Evolutionary conservation across 2,329 filamentous ascomycete species (phyloP), one percentile per base, ranked within the genome.

Genomic region (Exophiala sideris): DNA sequence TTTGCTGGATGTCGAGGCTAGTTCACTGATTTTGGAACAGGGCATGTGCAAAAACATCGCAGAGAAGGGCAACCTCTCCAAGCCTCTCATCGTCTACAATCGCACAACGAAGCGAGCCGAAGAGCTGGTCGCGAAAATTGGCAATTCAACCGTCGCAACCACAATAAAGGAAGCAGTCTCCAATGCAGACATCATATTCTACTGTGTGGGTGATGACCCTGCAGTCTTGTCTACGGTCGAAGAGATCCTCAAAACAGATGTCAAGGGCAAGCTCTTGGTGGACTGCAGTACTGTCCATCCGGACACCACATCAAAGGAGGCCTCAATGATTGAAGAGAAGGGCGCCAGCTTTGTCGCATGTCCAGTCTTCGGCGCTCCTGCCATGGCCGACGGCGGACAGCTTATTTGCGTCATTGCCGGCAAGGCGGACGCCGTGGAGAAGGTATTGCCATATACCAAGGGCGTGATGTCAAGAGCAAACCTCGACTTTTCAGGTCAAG

Each of bases 211-310:
- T 61, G 87, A 94, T 66, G 91, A 96, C 68, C 75, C 80, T 2
- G 87, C 88, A 4, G 83, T 95, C 40, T 79, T 83, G 53, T 73
- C 79, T 3, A 82, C 83, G 16, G 79, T 89, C 56, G 70, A 78
- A 39, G 68, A 77, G 2, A 80, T 86, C 29, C 72, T 89, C 3
- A 64, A 79, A 45, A 66, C 72, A 14, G 73, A 83, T 53, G 72
- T 88, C 14, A 77, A 77, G 24, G 84, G 83, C 57, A 96, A 95
- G 73, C 75, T 94, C 12, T 85, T 96, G 62, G 80, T 95, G 32
- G 91, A 96, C 67, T 91, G 87, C 77, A 94, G 89, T 3, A 96
- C 91, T 21, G 82, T 96, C 5, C 88, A 94, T 69, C 91, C 91
- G 0, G 86, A 91, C 51, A 90, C 88, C 3, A 88, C 88, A 1